These are phyloP conservation scores for Phlebiopsis flavidoalba DNA, from an alignment of 768 basidiomycete species.

Conservation along the genomic window DNA sequence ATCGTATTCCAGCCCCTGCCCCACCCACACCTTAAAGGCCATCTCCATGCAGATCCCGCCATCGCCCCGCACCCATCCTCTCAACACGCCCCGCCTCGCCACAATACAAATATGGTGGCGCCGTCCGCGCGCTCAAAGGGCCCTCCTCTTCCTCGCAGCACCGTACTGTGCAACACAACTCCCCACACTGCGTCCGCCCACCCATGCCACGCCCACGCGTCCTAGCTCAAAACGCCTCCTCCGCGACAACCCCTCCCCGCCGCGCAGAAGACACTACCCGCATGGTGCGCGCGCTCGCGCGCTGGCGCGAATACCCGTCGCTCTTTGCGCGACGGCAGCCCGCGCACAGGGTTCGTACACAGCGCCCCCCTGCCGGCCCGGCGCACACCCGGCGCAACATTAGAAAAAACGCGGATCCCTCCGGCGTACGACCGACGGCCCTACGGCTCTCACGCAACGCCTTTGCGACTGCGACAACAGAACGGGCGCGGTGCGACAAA, in stretches of 20 bases:
- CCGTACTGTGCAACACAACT: constrained; percentile 10
- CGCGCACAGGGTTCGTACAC: constrained; percentile 16
- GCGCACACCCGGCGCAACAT: constrained; percentile 24
- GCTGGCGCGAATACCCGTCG: constrained; percentile 14
- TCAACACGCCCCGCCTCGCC: constrained; percentile 13
- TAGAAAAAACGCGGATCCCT: too few species aligned
- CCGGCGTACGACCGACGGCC: too few species aligned
- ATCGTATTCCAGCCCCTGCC: constrained; percentile 20
- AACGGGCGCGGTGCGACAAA: too few species aligned
- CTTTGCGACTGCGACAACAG: too few species aligned
- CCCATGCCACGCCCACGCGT: constrained; percentile 36
- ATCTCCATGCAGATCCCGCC: constrained; percentile 32
- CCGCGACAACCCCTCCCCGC: constrained; percentile 47
- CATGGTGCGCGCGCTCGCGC: constrained; percentile 22
- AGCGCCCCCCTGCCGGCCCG: constrained; percentile 17
- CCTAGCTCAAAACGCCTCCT: constrained; percentile 52
- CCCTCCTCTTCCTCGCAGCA: constrained; percentile 19
- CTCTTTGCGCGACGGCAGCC: constrained; percentile 11
- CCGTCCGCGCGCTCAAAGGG: constrained; percentile 11
- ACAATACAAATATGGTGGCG: constrained; percentile 8
- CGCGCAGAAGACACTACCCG: constrained; percentile 43
- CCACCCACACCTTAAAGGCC: constrained; percentile 32
- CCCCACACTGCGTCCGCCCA: constrained; percentile 15
- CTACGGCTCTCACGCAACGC: too few species aligned
- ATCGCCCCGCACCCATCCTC: constrained; percentile 24